These are phyloP conservation scores for Vanderwaltozyma polyspora DNA, from an alignment of 805 yeast genomes.

Conservation along the genomic window DNA sequence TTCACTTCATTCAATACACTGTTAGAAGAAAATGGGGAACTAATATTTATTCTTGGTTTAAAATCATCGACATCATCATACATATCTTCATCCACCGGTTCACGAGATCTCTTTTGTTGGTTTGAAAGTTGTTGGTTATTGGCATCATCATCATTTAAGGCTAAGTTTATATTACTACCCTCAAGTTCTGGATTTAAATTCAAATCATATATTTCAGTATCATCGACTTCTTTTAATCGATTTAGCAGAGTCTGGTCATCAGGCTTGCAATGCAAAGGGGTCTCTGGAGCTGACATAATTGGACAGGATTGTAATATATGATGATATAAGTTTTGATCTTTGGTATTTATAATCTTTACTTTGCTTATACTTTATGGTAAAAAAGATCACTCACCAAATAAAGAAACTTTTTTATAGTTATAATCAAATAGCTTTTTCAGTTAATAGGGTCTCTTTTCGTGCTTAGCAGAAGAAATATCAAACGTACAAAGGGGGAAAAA, in stretches of 20 bases:
- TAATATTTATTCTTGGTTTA: conserved; percentile 20
- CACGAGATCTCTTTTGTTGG: neutral
- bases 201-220: conserved; percentile 19
- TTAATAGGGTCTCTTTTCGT: no score
- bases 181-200: conserved; percentile 18
- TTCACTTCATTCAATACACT: conserved; percentile 5
- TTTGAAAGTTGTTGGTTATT: conserved; percentile 1
- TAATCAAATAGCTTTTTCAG: no score
- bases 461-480: no score
- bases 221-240: conserved; percentile 18
- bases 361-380: no score
- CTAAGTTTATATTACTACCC: conserved; percentile 1
- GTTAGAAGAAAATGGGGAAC: conserved; percentile 23
- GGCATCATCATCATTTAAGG: neutral
- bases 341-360: no score
- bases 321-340: no score
- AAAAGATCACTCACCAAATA: no score
- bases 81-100: conserved; percentile 4
- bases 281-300: conserved; percentile 19
- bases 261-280: conserved; percentile 24
- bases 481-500: no score
- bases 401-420: no score
- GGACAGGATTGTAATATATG: neutral
- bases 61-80: conserved; percentile 25
- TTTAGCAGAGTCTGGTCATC: conserved; percentile 17